Evolutionary conservation across 352 stramenopile genomes (phyloP).

Genomic region (Phytophthora citricola): DNA sequence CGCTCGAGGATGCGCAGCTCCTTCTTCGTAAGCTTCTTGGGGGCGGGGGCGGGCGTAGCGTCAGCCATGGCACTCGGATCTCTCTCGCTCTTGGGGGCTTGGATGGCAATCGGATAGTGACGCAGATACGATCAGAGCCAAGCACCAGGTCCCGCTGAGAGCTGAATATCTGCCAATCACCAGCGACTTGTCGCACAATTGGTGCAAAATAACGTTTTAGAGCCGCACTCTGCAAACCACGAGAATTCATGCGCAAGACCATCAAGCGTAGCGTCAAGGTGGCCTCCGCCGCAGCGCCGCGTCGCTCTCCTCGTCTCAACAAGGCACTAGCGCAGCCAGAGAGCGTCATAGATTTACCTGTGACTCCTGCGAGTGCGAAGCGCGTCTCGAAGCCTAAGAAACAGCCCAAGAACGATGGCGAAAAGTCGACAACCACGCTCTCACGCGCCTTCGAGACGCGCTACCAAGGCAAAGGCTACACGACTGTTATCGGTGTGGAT

Average conservation of each 20-base stretch:
- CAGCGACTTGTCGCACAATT: slow-evolving; percentile 26
- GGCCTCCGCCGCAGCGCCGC: slow-evolving; percentile 12
- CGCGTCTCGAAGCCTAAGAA: slow-evolving; percentile 30
- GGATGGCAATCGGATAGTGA: slow-evolving; percentile 36
- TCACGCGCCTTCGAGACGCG: slow-evolving; percentile 57
- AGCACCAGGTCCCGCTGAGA: slow-evolving; percentile 9
- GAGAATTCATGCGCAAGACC: slow-evolving; percentile 29
- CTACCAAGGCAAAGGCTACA: slow-evolving; percentile 63
- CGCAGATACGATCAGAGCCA: slow-evolving; percentile 24
- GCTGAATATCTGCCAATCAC: slow-evolving; percentile 32
- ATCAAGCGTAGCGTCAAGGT: slow-evolving; percentile 39
- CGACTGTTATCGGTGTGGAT: slow-evolving; percentile 94
- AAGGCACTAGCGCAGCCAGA: not conserved
- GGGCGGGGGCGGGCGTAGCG: slow-evolving; percentile 42
- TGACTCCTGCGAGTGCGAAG: not conserved
- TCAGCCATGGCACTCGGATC: slow-evolving; percentile 52
- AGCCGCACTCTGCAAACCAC: slow-evolving; percentile 13
- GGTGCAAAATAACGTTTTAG: slow-evolving; percentile 33
- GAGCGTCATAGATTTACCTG: not conserved
- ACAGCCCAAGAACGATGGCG: slow-evolving; percentile 8
- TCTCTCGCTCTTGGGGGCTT: slow-evolving; percentile 20
- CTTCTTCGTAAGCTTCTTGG: slow-evolving; percentile 92
- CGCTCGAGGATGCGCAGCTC: slow-evolving; percentile 89
- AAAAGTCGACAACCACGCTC: slow-evolving; percentile 42
- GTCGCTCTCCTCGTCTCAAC: slow-evolving; percentile 38